Percentiles rank a stretch among this genome's conserved stretches.
Evolutionary conservation across 2,329 filamentous ascomycete species (phyloP).

Genomic region (Phoma sp.): DNA sequence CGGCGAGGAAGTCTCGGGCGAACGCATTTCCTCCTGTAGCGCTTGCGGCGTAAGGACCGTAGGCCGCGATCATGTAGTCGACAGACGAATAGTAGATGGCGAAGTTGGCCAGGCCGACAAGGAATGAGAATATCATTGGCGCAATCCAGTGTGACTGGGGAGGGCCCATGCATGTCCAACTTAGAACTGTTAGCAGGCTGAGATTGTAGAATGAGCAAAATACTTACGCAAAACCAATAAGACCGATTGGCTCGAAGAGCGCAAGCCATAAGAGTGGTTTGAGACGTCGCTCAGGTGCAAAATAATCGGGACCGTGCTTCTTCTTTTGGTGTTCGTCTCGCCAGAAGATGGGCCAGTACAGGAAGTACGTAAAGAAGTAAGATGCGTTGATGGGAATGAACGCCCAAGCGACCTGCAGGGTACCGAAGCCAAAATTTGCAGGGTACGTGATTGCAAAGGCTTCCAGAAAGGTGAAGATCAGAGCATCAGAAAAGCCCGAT

Average conservation of each 20-base stretch:
- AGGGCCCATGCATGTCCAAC: constrained; percentile 69
- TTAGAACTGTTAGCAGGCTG: background rate
- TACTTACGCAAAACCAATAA: constrained; percentile 68
- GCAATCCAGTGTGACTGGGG: constrained; percentile 70
- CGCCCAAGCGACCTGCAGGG: constrained; percentile 63
- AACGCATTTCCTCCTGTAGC: constrained; percentile 72
- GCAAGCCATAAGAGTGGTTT: constrained; percentile 68
- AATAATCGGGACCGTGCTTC: constrained; percentile 53
- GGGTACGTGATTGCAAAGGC: constrained; percentile 71
- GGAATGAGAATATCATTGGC: constrained; percentile 68
- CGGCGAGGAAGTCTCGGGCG: constrained; percentile 75
- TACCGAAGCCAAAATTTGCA: constrained; percentile 67
- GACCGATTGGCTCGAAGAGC: constrained; percentile 68
- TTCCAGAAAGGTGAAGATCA: constrained; percentile 81
- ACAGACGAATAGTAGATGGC: constrained; percentile 78
- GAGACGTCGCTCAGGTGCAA: constrained; percentile 67
- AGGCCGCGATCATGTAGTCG: constrained; percentile 79
- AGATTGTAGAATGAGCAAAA: background rate
- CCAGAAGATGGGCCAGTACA: constrained; percentile 61
- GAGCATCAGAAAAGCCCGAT: constrained; percentile 75
- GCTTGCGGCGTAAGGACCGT: constrained; percentile 71
- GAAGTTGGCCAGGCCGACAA: constrained; percentile 75
- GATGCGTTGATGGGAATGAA: constrained; percentile 63
- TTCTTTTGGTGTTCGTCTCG: constrained; percentile 50
- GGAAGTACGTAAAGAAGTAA: constrained; percentile 68